A percentile compares a stretch with the other conserved stretches of the same genome.
These are phyloP conservation scores for Cystobasidium slooffiae DNA, from an alignment of 1,284 basidiomycete species.

Conservation along the genomic window DNA sequence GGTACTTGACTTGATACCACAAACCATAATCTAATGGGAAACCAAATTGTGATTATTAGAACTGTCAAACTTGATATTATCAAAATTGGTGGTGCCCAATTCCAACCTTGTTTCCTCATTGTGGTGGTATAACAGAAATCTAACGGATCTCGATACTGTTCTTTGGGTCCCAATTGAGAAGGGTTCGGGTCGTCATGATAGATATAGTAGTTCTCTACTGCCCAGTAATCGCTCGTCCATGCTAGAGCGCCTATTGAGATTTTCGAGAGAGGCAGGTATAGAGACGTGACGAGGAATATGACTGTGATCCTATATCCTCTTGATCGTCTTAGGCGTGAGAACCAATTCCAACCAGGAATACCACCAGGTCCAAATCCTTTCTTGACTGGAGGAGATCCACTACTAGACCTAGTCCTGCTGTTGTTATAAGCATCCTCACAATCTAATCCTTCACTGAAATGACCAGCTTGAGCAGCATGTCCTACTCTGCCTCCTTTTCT, in stretches of 20 bases:
- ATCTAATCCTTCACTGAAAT: constrained; percentile 49
- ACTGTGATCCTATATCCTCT: constrained; percentile 45
- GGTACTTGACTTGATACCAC: constrained; percentile 68
- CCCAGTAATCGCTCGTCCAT: constrained; percentile 76
- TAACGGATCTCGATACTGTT: constrained; percentile 65
- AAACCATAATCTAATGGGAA: constrained; percentile 67
- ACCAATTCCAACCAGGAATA: constrained; percentile 17
- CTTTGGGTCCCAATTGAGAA: constrained; percentile 64
- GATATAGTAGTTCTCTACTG: constrained; percentile 69
- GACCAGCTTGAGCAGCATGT: constrained; percentile 21
- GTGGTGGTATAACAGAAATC: constrained; percentile 71
- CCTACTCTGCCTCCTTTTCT: constrained; percentile 19
- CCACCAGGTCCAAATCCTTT: background rate
- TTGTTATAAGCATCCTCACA: constrained; percentile 40
- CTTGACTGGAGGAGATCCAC: background rate
- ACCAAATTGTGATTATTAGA: constrained; percentile 69
- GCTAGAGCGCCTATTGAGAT: constrained; percentile 54
- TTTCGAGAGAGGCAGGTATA: constrained; percentile 52
- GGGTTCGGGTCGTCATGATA: constrained; percentile 63
- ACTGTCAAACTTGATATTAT: constrained; percentile 66
- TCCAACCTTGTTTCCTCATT: constrained; percentile 64
- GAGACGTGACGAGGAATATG: constrained; percentile 49
- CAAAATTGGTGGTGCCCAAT: constrained; percentile 70
- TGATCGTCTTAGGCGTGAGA: constrained; percentile 36
- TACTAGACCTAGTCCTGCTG: background rate